Percentiles rank a stretch among this genome's conserved stretches.
Evolutionary conservation across 495 filamentous ascomycete genomes (phyloP).

Genomic region (Apodospora peruviana): DNA sequence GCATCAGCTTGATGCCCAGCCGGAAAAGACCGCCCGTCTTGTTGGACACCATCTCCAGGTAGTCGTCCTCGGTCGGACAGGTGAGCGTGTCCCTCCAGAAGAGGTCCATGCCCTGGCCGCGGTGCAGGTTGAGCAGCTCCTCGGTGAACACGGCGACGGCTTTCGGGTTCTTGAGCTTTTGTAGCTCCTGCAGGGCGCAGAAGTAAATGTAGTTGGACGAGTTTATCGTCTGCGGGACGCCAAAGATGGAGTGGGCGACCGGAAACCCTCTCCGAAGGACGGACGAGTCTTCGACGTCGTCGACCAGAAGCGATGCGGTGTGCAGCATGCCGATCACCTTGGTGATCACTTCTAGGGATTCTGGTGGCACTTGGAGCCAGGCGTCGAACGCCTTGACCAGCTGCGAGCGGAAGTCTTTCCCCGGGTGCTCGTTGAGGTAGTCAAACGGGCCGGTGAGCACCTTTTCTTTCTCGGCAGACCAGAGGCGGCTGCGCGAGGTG

Average conservation of each 20-base stretch:
- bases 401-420: slow-evolving; percentile 84
- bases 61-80: slow-evolving; percentile 92
- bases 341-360: slow-evolving; percentile 74
- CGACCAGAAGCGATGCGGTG: slow-evolving; percentile 85
- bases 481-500: slow-evolving; percentile 44
- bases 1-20: slow-evolving; percentile 92
- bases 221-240: slow-evolving; percentile 94
- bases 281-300: slow-evolving; percentile 87
- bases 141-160: slow-evolving; percentile 77
- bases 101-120: slow-evolving; percentile 95
- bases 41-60: slow-evolving; percentile 97
- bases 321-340: slow-evolving; percentile 91
- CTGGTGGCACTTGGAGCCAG: slow-evolving; percentile 78
- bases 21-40: slow-evolving; percentile 97
- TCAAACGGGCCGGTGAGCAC: slow-evolving; percentile 83
- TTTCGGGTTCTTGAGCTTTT: slow-evolving; percentile 65
- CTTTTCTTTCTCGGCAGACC: slow-evolving; percentile 67
- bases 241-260: slow-evolving; percentile 92
- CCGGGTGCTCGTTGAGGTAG: slow-evolving; percentile 78
- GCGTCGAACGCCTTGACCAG: slow-evolving; percentile 86
- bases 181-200: slow-evolving; percentile 73
- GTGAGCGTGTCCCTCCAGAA: slow-evolving; percentile 94
- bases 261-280: slow-evolving; percentile 80
- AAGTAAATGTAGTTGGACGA: slow-evolving; percentile 98
- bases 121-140: slow-evolving; percentile 88